Percentiles rank a stretch among this genome's conserved stretches.
phyloP scores from a whole-genome alignment of 2,329 filamentous ascomycete species.

The Alternaria longipes region DNA sequence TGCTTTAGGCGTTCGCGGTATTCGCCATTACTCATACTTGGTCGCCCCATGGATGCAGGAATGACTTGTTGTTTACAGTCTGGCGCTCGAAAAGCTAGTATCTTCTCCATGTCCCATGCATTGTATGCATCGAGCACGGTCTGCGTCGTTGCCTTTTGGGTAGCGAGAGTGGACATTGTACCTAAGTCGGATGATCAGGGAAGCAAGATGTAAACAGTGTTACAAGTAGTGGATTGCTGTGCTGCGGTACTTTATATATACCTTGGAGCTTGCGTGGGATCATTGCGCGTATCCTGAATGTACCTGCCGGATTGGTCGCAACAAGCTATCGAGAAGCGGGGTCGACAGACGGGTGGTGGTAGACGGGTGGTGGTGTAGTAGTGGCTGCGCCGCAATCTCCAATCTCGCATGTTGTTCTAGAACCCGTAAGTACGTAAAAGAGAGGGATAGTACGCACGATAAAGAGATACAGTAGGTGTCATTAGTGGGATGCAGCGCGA shows the following conservation, averaged over 20 bases:
- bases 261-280: background rate
- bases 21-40: background rate
- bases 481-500: no score
- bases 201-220: background rate
- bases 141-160: background rate
- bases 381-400: background rate
- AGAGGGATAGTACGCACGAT: background rate
- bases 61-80: conserved; percentile 1
- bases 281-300: background rate
- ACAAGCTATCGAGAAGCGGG: background rate
- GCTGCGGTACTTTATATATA: background rate
- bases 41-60: background rate
- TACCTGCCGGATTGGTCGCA: background rate
- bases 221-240: background rate
- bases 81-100: background rate
- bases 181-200: background rate
- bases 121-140: background rate
- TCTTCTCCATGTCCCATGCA: background rate
- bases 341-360: background rate
- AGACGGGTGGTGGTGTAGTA: background rate
- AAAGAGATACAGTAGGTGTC: background rate
- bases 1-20: background rate
- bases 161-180: background rate
- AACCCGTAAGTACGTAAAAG: background rate
- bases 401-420: background rate